Percentiles rank a stretch among this genome's conserved stretches.
Conservation (phyloP, 768 basidiomycete genomes). For the Rickenella mellea region DNA sequence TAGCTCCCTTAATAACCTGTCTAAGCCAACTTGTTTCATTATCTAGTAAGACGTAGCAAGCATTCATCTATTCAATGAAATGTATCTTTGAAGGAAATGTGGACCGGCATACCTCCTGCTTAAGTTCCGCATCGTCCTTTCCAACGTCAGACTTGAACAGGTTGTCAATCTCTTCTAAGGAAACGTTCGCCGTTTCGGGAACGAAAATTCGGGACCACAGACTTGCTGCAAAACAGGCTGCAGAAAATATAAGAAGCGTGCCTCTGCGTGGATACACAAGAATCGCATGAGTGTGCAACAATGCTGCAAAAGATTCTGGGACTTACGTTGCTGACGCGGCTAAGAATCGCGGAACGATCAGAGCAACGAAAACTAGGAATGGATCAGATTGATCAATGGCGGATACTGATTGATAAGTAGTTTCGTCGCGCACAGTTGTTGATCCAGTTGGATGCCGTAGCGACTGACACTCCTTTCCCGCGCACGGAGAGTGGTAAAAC, state of each 20-base stretch:
- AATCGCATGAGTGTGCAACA: background rate
- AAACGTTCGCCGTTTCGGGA: constrained; percentile 70
- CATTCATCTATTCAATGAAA: too few relatives aligned
- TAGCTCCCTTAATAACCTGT: too few relatives aligned
- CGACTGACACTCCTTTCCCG: constrained; percentile 73
- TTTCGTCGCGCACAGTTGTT: constrained; percentile 51
- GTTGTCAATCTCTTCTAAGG: constrained; percentile 67
- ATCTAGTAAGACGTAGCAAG: too few relatives aligned
- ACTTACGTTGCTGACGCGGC: constrained; percentile 48
- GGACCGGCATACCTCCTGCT: constrained; percentile 36
- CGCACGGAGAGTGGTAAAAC: constrained; percentile 74
- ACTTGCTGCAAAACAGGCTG: constrained; percentile 56
- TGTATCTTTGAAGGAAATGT: background rate
- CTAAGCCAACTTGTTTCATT: too few relatives aligned
- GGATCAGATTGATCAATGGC: background rate
- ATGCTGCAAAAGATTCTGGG: background rate
- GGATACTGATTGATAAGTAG: background rate
- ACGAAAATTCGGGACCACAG: constrained; percentile 62
- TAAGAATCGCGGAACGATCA: constrained; percentile 61
- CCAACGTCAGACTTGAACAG: constrained; percentile 56
- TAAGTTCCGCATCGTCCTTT: constrained; percentile 39
- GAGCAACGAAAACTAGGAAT: constrained; percentile 58
- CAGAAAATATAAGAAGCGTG: constrained; percentile 61
- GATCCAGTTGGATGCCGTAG: constrained; percentile 80
- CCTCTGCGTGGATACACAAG: constrained; percentile 26